Conservation (phyloP, 2,329 filamentous ascomycete genomes). For the Aspergillus felis region DNA sequence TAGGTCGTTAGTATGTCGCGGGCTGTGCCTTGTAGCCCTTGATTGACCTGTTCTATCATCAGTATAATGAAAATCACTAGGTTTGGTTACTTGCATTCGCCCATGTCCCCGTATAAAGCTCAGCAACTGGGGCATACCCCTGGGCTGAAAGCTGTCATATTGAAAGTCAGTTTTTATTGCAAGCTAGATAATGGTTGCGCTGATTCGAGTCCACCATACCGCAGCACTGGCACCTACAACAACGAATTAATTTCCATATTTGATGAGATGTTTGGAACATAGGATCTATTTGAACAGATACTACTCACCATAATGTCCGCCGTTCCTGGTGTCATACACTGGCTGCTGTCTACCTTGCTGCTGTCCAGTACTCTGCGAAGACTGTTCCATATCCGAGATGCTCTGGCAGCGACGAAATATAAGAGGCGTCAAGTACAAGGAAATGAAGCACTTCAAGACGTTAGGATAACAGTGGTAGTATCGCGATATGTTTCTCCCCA, state of each 20-base stretch:
- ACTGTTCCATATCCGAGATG: slow-evolving; percentile 50
- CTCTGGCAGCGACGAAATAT: not conserved
- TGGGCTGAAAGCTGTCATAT: slow-evolving; percentile 69
- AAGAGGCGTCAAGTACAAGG: not conserved
- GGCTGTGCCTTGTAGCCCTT: slow-evolving; percentile 87
- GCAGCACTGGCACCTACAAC: slow-evolving; percentile 61
- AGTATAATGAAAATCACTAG: not conserved
- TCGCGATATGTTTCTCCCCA: not conserved
- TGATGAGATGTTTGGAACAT: not conserved
- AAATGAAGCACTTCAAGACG: not conserved
- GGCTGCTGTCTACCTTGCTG: slow-evolving; percentile 60
- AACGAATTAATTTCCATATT: slow-evolving; percentile 7
- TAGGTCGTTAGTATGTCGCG: slow-evolving; percentile 98
- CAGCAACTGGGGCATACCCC: slow-evolving; percentile 81
- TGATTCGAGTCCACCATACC: slow-evolving; percentile 47
- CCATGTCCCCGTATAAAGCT: slow-evolving; percentile 92
- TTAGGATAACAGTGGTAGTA: not conserved
- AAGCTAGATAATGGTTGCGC: not conserved
- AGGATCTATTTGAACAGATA: not conserved
- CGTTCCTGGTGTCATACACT: slow-evolving; percentile 69
- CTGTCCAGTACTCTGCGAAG: slow-evolving; percentile 52
- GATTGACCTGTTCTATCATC: slow-evolving; percentile 67
- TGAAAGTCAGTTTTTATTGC: slow-evolving; percentile 8
- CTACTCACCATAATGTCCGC: slow-evolving; percentile 70
- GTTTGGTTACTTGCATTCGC: slow-evolving; percentile 66